Evolutionary conservation across 768 basidiomycete species (phyloP).

Genomic region (Boletus sensibilis): DNA sequence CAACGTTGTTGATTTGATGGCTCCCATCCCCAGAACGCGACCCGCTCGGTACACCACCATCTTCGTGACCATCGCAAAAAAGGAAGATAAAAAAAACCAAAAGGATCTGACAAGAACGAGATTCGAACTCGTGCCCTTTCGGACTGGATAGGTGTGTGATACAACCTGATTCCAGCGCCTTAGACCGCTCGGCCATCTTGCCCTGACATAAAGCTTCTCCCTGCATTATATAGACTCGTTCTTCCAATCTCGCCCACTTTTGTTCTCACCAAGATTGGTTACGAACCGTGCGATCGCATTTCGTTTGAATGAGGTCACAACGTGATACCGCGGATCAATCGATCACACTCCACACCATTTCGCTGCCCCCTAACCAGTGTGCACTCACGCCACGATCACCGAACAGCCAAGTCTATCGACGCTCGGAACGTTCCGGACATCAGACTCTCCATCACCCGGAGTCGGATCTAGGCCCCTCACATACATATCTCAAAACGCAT

Average conservation of each 20-base stretch:
- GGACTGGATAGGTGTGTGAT: constrained; percentile 17
- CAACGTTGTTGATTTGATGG: not conserved
- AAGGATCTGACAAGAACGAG: constrained; percentile 35
- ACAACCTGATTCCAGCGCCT: constrained; percentile 54
- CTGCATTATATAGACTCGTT: not conserved
- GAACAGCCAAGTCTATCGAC: not conserved
- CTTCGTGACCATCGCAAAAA: too few relatives aligned
- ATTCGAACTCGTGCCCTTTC: constrained; percentile 40
- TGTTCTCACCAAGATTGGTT: too few relatives aligned
- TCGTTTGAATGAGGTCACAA: too few relatives aligned
- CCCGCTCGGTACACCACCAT: too few relatives aligned
- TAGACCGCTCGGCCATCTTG: constrained; percentile 59
- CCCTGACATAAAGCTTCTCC: not conserved
- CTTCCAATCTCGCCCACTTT: not conserved
- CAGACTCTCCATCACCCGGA: not conserved
- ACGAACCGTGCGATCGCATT: too few relatives aligned
- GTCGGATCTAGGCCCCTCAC: not conserved
- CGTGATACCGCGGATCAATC: too few relatives aligned
- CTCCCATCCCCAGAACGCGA: not conserved
- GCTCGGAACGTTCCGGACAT: not conserved
- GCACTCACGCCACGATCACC: too few relatives aligned
- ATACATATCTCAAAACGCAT: too few relatives aligned
- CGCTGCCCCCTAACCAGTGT: not conserved
- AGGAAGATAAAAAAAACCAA: not conserved
- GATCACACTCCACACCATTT: not conserved